phyloP scores from a whole-genome alignment of 495 filamentous ascomycete species.

The Penicillium silybi region DNA sequence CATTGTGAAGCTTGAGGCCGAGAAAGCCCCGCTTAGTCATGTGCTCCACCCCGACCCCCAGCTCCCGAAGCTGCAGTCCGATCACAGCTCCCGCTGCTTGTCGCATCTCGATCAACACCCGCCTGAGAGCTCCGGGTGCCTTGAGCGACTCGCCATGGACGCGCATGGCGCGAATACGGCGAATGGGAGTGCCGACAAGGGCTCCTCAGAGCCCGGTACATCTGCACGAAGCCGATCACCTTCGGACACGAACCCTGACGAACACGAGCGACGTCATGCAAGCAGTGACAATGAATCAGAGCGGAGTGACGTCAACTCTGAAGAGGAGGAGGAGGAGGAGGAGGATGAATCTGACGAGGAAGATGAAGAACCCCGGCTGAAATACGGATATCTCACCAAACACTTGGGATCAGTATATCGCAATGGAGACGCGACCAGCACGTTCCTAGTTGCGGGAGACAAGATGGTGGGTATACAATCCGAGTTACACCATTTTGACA shows the following conservation, averaged over 20 bases:
- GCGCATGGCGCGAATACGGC: slow-evolving; percentile 41
- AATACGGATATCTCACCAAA: slow-evolving; percentile 82
- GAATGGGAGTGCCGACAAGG: slow-evolving; percentile 19
- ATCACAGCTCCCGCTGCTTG: slow-evolving; percentile 13
- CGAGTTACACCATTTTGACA: background rate
- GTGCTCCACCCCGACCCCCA: slow-evolving; percentile 19
- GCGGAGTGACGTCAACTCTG: slow-evolving; percentile 20
- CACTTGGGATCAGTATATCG: slow-evolving; percentile 78
- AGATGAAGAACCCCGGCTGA: slow-evolving; percentile 92
- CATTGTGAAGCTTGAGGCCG: slow-evolving; percentile 7
- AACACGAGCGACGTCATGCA: slow-evolving; percentile 16
- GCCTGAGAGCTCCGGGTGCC: slow-evolving; percentile 24
- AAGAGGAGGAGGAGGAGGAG: slow-evolving; percentile 38
- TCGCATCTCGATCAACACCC: slow-evolving; percentile 20
- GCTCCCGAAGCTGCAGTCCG: slow-evolving; percentile 13
- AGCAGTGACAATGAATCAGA: slow-evolving; percentile 22
- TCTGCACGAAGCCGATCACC: slow-evolving; percentile 22
- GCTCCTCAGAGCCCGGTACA: slow-evolving; percentile 14
- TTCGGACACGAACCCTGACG: slow-evolving; percentile 16
- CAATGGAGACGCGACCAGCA: slow-evolving; percentile 90
- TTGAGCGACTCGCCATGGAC: slow-evolving; percentile 40
- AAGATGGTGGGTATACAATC: slow-evolving; percentile 70
- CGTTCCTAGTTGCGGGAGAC: slow-evolving; percentile 84
- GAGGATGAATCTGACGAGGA: slow-evolving; percentile 73
- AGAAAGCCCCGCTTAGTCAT: slow-evolving; percentile 26